Base-by-base conservation (phyloP, 2,329 filamentous ascomycete species). In the Ilyonectria mors-panacis region DNA sequence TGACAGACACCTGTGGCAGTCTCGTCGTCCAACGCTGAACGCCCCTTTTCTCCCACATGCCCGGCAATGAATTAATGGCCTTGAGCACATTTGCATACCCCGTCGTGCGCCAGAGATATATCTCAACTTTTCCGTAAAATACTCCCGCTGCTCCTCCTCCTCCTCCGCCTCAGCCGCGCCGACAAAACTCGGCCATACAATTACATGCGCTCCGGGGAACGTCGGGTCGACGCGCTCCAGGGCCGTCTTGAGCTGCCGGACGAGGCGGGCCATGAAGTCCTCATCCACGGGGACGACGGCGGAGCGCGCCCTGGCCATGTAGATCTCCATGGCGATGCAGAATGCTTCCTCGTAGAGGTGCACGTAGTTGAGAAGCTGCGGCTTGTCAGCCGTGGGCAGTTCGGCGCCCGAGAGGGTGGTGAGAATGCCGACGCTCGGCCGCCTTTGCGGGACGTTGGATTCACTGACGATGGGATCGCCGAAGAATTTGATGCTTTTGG, bases 181-280 rank as follows among this genome's bases (percentile, higher is more conserved):
- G 12, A 67, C 50, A 37, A 67, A 67, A 28, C 37, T 15, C 33
- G 65, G 65, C 65, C 65, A 67, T 23, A 67, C 65, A 37, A 67
- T 39, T 5, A 67, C 60, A 15, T 67, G 65, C 4, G 65, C 65
- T 2, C 65, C 65, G 28, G 65, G 65, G 19, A 45, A 26, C 21
- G 60, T 33, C 42, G 61, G 61, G 50, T 67, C 59, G 12, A 67
- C 35, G 30, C 48, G 42, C 33, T 45, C 39, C 56, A 67, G 30
- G 3, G 28, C 26, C 15, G 26, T 30, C n/a, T 26, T 50, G 21
- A 67, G 39, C 15, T 64, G 48, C n/a, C 13, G 23, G 21, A 67
- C 59, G 33, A 45, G 19, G 55, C n/a, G 30, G 19, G 55, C 55
- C 59, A 67, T 67, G 33, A 30, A 21, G 19, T 37, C 23, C 23